Evolutionary conservation across 768 basidiomycete species (phyloP).

Genomic region (Lentinula raphanica): DNA sequence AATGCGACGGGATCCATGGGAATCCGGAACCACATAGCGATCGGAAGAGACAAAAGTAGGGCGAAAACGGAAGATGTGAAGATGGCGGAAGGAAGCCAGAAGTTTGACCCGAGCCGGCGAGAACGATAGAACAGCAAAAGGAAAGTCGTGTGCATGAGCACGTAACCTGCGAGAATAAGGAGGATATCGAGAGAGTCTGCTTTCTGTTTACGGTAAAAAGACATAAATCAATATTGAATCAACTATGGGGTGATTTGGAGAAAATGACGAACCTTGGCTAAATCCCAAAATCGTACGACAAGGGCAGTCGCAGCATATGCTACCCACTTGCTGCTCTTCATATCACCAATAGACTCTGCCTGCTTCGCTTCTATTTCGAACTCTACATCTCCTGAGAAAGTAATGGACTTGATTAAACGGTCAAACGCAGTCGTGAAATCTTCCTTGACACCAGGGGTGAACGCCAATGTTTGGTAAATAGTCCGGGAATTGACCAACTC

Average conservation of each 20-base stretch:
- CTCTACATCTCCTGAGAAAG: constrained; percentile 37
- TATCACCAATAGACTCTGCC: constrained; percentile 55
- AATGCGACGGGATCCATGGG: constrained; percentile 90
- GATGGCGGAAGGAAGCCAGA: constrained; percentile 62
- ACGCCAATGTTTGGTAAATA: constrained; percentile 45
- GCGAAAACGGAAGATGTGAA: constrained; percentile 77
- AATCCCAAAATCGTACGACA: constrained; percentile 77
- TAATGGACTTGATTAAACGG: constrained; percentile 23
- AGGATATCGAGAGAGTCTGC: constrained; percentile 95
- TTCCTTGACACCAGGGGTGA: constrained; percentile 43
- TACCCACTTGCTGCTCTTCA: constrained; percentile 83
- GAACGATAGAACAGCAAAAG: constrained; percentile 86
- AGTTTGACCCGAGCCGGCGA: constrained; percentile 70
- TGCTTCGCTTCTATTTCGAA: constrained; percentile 42
- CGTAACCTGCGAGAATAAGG: constrained; percentile 87
- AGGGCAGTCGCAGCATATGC: constrained; percentile 78
- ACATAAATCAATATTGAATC: background rate
- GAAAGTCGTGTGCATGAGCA: constrained; percentile 95
- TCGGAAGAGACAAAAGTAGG: constrained; percentile 79
- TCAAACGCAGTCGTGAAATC: constrained; percentile 41
- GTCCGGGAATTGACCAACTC: constrained; percentile 30
- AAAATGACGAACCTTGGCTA: constrained; percentile 55
- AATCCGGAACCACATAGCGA: constrained; percentile 67
- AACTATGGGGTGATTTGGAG: background rate
- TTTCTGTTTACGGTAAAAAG: constrained; percentile 51